Evolutionary conservation across 1,139 yeast genomes (phyloP).

Genomic region (Protomyces arabidopsidicola): DNA sequence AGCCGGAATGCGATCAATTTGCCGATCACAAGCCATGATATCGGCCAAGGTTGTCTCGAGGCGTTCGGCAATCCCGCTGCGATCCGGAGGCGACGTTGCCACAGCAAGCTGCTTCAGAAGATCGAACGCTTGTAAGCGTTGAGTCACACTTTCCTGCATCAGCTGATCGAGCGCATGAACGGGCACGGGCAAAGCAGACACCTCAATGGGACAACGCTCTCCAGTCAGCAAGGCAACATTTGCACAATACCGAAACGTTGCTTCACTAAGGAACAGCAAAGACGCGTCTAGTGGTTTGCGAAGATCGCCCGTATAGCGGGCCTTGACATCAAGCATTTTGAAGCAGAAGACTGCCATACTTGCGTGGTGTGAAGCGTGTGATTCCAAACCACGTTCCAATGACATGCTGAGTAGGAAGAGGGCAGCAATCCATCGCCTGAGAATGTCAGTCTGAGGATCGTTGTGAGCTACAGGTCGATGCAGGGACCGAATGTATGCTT

Average conservation of each 20-base stretch:
- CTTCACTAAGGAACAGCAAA: background rate
- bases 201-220: background rate
- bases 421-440: background rate
- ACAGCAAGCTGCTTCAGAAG: background rate
- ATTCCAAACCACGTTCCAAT: background rate
- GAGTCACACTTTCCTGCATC: background rate
- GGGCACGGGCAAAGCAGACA: background rate
- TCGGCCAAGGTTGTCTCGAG: background rate
- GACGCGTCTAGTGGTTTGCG: background rate
- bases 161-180: background rate
- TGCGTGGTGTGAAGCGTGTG: background rate
- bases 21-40: background rate
- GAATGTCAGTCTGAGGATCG: background rate
- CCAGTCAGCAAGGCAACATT: background rate
- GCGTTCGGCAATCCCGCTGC: background rate
- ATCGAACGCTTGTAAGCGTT: background rate
- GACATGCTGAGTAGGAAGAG: background rate
- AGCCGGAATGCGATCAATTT: background rate
- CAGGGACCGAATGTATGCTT: background rate
- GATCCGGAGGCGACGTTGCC: background rate
- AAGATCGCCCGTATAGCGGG: background rate
- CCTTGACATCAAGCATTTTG: background rate
- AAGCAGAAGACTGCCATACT: background rate
- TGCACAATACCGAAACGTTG: background rate
- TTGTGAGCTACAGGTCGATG: background rate